Percentiles rank a stretch among this genome's conserved stretches.
Evolutionary conservation across 2,329 filamentous ascomycete genomes (phyloP).

Genomic region (Myriosclerotinia duriaeana): DNA sequence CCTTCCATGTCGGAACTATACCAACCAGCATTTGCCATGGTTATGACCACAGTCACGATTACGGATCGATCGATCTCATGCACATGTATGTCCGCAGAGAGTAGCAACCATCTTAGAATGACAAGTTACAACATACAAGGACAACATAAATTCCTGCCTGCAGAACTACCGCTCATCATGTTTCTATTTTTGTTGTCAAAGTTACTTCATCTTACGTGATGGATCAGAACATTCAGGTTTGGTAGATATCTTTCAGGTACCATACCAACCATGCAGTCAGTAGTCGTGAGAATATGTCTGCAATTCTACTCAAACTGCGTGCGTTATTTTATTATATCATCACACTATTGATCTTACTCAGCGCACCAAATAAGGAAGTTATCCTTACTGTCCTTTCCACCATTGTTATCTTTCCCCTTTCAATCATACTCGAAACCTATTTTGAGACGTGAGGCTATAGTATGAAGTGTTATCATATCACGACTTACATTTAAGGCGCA

Average conservation of each 20-base stretch:
- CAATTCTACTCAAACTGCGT: not conserved
- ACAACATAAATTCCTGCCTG: constrained; percentile 17
- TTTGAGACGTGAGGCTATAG: constrained; percentile 28
- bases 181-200: constrained; percentile 23
- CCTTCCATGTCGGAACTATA: constrained; percentile 10
- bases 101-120: not conserved
- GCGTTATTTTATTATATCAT: constrained; percentile 12
- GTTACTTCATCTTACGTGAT: constrained; percentile 24
- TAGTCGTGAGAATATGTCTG: constrained; percentile 4
- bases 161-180: constrained; percentile 13
- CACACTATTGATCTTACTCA: constrained; percentile 23
- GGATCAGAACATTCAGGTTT: not conserved
- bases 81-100: constrained; percentile 19
- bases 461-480: not conserved
- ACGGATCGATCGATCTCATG: constrained; percentile 24
- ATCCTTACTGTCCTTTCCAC: not conserved
- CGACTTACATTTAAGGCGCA: constrained; percentile 16
- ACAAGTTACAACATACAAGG: constrained; percentile 16
- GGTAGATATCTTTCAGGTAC: constrained; percentile 18
- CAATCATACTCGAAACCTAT: constrained; percentile 26
- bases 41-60: constrained; percentile 4
- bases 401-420: constrained; percentile 1
- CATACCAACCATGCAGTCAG: constrained; percentile 25
- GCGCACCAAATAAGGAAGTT: constrained; percentile 9
- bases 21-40: constrained; percentile 6